phyloP scores from a whole-genome alignment of 2,329 filamentous ascomycete genomes.

The Fusarium ambrosium region DNA sequence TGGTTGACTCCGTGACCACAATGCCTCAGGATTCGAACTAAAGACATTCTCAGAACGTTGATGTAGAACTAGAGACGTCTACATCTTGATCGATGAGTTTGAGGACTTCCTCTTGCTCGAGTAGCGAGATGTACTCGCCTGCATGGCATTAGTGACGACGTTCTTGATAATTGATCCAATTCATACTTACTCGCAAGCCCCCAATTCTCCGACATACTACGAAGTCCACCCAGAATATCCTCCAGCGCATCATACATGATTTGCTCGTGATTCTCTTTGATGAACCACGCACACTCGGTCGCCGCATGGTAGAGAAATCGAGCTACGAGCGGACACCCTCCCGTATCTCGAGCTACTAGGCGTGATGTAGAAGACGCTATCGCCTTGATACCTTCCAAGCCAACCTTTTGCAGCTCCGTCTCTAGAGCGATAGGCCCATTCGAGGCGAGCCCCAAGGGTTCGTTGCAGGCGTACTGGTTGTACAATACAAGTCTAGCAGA shows the following conservation, averaged over 20 bases:
- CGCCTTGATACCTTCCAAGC: constrained; percentile 11
- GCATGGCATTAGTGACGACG: background rate
- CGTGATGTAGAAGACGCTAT: constrained; percentile 6
- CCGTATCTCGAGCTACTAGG: background rate
- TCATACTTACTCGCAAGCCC: constrained; percentile 4
- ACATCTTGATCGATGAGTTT: background rate
- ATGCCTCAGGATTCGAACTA: background rate
- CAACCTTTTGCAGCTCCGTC: constrained; percentile 31
- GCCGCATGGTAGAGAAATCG: constrained; percentile 33
- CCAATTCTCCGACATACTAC: background rate
- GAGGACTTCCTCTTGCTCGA: constrained; percentile 6
- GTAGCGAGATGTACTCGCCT: constrained; percentile 14
- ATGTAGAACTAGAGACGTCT: background rate
- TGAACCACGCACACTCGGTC: constrained; percentile 38
- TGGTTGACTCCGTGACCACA: background rate
- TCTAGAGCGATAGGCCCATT: constrained; percentile 21
- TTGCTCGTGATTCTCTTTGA: constrained; percentile 33
- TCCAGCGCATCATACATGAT: constrained; percentile 18
- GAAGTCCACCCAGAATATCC: constrained; percentile 14
- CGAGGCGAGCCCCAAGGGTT: constrained; percentile 1
- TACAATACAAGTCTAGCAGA: constrained; percentile 33
- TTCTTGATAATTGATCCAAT: too few relatives aligned
- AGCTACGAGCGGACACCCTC: constrained; percentile 16
- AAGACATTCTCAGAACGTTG: background rate
- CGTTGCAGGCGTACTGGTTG: constrained; percentile 37